Evolutionary conservation across 2,329 filamentous ascomycete genomes (phyloP).

Genomic region (Nothomitra cinnamomea): DNA sequence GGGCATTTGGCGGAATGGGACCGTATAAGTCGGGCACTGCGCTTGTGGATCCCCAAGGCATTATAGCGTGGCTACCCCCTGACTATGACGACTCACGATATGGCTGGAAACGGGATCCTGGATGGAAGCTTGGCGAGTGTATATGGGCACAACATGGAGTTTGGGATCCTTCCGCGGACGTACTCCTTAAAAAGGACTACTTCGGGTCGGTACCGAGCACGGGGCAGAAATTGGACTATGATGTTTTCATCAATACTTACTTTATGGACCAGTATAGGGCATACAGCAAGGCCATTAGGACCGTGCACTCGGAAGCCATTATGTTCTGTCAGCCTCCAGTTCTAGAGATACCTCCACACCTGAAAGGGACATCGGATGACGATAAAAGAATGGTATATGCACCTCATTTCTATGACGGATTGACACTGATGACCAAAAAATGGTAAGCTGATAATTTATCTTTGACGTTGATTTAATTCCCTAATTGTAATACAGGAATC

Average conservation of each 20-base stretch:
- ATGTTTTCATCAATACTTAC: conserved; percentile 77
- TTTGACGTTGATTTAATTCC: no score
- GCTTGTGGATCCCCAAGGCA: conserved; percentile 75
- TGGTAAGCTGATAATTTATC: conserved; percentile 35
- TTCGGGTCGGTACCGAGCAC: conserved; percentile 65
- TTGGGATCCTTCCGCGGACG: conserved; percentile 71
- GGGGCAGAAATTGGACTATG: conserved; percentile 59
- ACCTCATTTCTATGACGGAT: conserved; percentile 91
- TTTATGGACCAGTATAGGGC: conserved; percentile 74
- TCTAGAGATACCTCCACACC: conserved; percentile 72
- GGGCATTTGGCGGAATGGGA: conserved; percentile 85
- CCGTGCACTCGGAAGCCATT: conserved; percentile 62
- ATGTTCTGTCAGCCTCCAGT: conserved; percentile 86
- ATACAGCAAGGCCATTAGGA: conserved; percentile 58
- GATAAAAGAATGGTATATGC: conserved; percentile 83
- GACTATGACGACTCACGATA: conserved; percentile 77
- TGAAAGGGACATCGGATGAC: conserved; percentile 79
- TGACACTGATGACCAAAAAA: conserved; percentile 94
- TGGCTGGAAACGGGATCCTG: conserved; percentile 73
- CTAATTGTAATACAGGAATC: conserved; percentile 39
- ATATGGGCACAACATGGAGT: conserved; percentile 94
- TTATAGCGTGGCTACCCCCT: conserved; percentile 66
- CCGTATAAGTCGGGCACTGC: conserved; percentile 75
- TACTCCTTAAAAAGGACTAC: conserved; percentile 68
- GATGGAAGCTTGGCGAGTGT: conserved; percentile 87